Percentiles rank a stretch among this genome's conserved stretches.
These are phyloP conservation scores for Arthromyces matolae DNA, from an alignment of 768 basidiomycete genomes.

Conservation along the genomic window DNA sequence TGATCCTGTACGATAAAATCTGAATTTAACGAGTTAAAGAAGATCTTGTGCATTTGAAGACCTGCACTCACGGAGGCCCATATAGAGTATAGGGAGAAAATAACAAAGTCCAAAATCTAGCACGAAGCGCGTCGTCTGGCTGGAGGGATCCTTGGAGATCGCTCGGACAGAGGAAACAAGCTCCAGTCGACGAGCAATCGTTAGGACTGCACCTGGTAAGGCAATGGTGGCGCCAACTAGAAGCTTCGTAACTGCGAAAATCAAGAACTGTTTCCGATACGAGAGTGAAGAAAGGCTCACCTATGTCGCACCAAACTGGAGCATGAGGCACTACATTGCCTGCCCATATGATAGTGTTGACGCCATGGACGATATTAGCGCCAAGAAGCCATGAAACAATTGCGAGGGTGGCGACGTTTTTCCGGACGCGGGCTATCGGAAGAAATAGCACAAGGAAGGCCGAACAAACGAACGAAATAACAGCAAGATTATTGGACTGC, in stretches of 20 bases:
- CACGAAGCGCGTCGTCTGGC: conserved; percentile 38
- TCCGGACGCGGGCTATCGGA: conserved; percentile 41
- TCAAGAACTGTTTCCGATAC: not conserved
- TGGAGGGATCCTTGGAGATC: conserved; percentile 27
- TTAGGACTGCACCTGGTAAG: conserved; percentile 56
- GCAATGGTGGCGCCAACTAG: conserved; percentile 50
- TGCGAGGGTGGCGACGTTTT: conserved; percentile 43
- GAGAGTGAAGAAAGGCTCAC: conserved; percentile 33
- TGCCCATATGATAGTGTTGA: conserved; percentile 63
- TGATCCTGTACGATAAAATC: conserved; percentile 57
- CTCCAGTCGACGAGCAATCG: conserved; percentile 53
- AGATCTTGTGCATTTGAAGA: not conserved
- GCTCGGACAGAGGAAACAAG: conserved; percentile 44
- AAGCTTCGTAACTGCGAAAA: conserved; percentile 50
- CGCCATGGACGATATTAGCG: conserved; percentile 45
- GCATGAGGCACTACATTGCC: conserved; percentile 41
- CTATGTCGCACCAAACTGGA: conserved; percentile 76
- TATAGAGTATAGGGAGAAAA: conserved; percentile 52
- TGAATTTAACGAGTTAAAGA: conserved; percentile 18
- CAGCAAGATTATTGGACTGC: conserved; percentile 33
- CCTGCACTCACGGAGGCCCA: conserved; percentile 50
- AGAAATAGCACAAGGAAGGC: conserved; percentile 37
- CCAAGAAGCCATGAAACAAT: conserved; percentile 50
- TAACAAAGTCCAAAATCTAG: conserved; percentile 49
- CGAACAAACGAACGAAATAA: conserved; percentile 43